Percentiles rank a stretch among this genome's conserved stretches.
Conservation (phyloP, 139 green algal genomes). For the Coccomyxa sp. region DNA sequence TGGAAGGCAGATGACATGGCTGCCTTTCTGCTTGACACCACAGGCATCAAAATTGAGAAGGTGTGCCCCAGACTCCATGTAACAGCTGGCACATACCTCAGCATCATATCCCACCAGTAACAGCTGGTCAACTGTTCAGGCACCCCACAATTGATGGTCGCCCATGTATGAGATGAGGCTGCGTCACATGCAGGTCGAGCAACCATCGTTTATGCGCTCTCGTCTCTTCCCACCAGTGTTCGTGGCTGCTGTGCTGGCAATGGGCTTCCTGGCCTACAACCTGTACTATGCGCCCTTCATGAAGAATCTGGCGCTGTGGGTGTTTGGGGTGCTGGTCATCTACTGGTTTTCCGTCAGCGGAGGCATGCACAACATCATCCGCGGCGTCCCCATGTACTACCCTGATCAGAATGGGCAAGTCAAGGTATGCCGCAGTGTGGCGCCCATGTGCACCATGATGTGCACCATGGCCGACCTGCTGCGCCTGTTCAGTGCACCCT, state of each 20-base stretch:
- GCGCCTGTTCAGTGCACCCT: background rate
- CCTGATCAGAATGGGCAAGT: conserved; percentile 10
- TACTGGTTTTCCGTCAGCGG: conserved; percentile 63
- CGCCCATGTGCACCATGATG: background rate
- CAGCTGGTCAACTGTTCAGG: no score
- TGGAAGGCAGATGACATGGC: conserved; percentile 58
- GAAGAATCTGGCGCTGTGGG: conserved; percentile 43
- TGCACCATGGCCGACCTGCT: no score
- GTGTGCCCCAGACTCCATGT: no score
- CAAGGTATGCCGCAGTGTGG: background rate
- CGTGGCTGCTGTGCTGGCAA: conserved; percentile 26
- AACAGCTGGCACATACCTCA: no score
- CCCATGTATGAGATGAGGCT: no score
- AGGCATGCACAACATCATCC: conserved; percentile 93
- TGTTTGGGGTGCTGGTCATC: conserved; percentile 38
- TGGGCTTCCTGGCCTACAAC: conserved; percentile 25
- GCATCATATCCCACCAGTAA: no score
- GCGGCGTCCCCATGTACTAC: conserved; percentile 67
- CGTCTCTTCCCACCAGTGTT: conserved; percentile 30
- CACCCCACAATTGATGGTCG: no score
- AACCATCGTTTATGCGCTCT: conserved; percentile 39
- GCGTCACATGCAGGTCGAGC: no score
- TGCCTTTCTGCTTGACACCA: conserved; percentile 25
- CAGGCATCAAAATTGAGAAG: conserved; percentile 29
- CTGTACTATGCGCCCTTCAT: conserved; percentile 52